Evolutionary conservation across 2,329 filamentous ascomycete species (phyloP), one percentile per base, ranked within the genome.

Genomic region (Colletotrichum graminicola): DNA sequence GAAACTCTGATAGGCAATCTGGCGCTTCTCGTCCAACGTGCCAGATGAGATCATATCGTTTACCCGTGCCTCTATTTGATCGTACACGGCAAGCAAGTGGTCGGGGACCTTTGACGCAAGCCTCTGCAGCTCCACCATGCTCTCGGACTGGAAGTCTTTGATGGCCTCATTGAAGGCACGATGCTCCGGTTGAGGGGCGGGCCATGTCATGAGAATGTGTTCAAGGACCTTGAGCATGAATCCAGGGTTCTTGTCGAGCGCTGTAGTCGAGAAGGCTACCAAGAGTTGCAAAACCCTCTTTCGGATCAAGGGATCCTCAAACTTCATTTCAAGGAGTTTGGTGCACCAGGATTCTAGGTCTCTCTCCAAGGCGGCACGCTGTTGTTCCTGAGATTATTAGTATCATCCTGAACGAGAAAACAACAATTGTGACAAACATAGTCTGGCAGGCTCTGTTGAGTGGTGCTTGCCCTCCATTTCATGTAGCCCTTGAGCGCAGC

Each of bases 181-280:
- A 76, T 92, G 89, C 55, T 92, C 89, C 2, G 92, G 90, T 66
- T 93, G 88, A 54, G 93, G 89, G 4, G 88, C 85, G n/a, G 94
- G 90, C 82, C 92, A 92, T 43, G 93, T 94, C 77, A 95, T 90
- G 47, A 99, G 87, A 73, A 98, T 94, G 79, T 98, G 93, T 78
- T 98, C 94, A 4, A 98, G 87, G 29, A 97, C 93, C 78, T 93
- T 94, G 26, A 98, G 86, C 81, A 97, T 96, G 80, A 98, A 95
- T 45, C 86, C 87, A 7, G 92, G 88, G 66, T 94, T 93, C 75
- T 91, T 91, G 77, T 94, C 91, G 8, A 97, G 85, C 3, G 93
- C 93, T 39, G 90, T 92, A 0, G 93, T 94, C 0, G 94, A 95
- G 78, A 97, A 93, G 49, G 93, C 93, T 52, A 97, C 94, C 56